Base-by-base conservation (phyloP, 768 basidiomycete genomes). In the Trametes cinnabarina region DNA sequence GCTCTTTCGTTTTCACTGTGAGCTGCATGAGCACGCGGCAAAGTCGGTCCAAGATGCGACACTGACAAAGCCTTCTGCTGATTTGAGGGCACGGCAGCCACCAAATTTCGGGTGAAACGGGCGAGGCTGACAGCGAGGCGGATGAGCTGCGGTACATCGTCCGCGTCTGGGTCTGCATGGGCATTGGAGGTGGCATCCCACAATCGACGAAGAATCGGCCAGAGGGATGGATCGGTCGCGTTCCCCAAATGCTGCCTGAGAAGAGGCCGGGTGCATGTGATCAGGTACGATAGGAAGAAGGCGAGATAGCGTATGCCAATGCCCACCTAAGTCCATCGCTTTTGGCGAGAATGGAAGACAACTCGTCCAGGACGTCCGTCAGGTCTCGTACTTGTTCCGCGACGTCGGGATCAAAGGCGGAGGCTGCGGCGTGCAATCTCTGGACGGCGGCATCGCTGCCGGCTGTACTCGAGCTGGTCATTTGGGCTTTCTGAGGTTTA, bases 21-120 rank as follows among this genome's bases (percentile, higher is more conserved):
- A 32, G 6, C 30, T 7, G 34, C n/a, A 58, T 40, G 22, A 43
- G 22, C 44, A 42, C 42, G 30, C 14, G 15, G 8, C 12, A 20
- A 46, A 14, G 44, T 4, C 23, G 23, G 25, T 5, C 14, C 4
- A 12, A 14, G 11, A 46, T n/a, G n/a, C 47, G 32, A 28, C 19
- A 74, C 92, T 77, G 65, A 95, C 94, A 83, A 88, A 23, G 88
- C 87, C 57, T 73, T 75, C 39, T 70, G 66, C 68, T 97, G 94
- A 72, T 92, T 92, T n/a, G 69, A 68, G 8, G 83, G 78, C 15
- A 86, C 80, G 6, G 85, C 90, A 10, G 92, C 92, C 32, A 91
- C 84, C 10, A 94, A 72, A 68, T 97, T 95, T 58, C 94, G 81
- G 14, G 90, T 92, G 67, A 95, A 86, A 66, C 84, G 87, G 8